Evolutionary conservation across 805 yeast species (phyloP), one percentile per base, ranked within the genome.

Genomic region (Torulaspora franciscae): DNA sequence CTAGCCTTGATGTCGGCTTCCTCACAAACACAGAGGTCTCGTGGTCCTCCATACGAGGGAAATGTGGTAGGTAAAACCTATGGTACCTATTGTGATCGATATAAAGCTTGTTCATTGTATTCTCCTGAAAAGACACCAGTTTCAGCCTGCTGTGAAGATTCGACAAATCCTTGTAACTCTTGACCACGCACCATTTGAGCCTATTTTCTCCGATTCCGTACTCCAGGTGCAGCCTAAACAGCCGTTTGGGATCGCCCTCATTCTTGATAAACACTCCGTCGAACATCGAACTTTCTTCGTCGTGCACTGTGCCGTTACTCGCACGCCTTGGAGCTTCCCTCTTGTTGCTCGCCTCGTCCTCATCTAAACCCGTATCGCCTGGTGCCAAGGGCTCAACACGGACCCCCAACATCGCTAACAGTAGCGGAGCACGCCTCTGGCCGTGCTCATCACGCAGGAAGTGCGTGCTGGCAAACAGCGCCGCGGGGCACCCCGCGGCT

Each of bases 151-250:
- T 76, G 61, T 90, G 95, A 44, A 91, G 70, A 22, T 72, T 73
- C n/a, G 77, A 67, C 34, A 93, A 70, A 50, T 89, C 96, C 54
- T 80, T 79, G 38, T 82, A 77, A 17, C 80, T 83, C 55, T 83
- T 83, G 24, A 79, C 72, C 6, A 93, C 77, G 1, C 82, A 71
- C 99, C 99, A 93, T 54, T 78, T 77, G 55, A 89, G 69, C 43
- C 89, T 68, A 45, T 81, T 78, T 5, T 80, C 77, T 1, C 96
- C 96, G 26, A 89, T 78, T 6, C 98, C 99, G 59, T 93, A 93
- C 59, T 90, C 96, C 36, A 93, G 69, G 39, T 83, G 85, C n/a
- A 93, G 69, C 47, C 76, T 71, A 54, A 77, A 84, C 43, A 47
- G 28, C 9, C 71, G 75, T 45, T 65, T 63, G 39, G 69, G 70